These are phyloP conservation scores for Filosporella fistucella DNA, from an alignment of 495 filamentous ascomycete genomes.

Conservation along the genomic window DNA sequence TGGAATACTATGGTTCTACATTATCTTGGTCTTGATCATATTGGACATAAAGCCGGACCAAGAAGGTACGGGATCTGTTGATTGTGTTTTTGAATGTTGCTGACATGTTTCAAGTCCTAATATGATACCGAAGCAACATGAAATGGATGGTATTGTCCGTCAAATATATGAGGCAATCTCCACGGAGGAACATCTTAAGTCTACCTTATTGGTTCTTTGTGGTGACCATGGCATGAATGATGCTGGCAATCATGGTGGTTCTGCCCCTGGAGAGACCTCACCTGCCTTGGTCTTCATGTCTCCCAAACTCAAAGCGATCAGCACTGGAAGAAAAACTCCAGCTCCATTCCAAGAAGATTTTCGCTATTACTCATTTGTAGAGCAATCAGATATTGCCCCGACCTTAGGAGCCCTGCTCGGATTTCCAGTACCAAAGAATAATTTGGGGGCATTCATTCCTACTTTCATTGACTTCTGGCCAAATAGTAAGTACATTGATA, in stretches of 20 bases:
- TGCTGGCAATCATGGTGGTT: conserved; percentile 94
- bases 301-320: conserved; percentile 66
- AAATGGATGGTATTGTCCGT: conserved; percentile 85
- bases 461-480: conserved; percentile 74
- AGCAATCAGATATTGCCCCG: conserved; percentile 90
- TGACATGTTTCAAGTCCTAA: conserved; percentile 41
- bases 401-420: conserved; percentile 85
- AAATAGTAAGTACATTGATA: conserved; percentile 36
- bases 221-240: conserved; percentile 99
- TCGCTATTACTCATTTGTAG: conserved; percentile 74
- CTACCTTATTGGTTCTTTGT: conserved; percentile 78
- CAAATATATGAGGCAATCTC: conserved; percentile 74
- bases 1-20: conserved; percentile 95
- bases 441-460: conserved; percentile 80
- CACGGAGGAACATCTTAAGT: conserved; percentile 59
- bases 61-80: conserved; percentile 47
- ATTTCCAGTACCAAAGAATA: conserved; percentile 89
- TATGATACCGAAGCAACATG: conserved; percentile 88
- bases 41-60: conserved; percentile 95
- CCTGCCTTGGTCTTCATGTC: conserved; percentile 89
- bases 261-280: conserved; percentile 87
- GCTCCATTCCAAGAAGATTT: conserved; percentile 53
- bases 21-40: conserved; percentile 95
- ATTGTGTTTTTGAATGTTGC: background rate
- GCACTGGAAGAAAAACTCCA: conserved; percentile 35